These are phyloP conservation scores for Gigaspora rosea DNA, from an alignment of 192 early-diverging fungal species.

Conservation along the genomic window DNA sequence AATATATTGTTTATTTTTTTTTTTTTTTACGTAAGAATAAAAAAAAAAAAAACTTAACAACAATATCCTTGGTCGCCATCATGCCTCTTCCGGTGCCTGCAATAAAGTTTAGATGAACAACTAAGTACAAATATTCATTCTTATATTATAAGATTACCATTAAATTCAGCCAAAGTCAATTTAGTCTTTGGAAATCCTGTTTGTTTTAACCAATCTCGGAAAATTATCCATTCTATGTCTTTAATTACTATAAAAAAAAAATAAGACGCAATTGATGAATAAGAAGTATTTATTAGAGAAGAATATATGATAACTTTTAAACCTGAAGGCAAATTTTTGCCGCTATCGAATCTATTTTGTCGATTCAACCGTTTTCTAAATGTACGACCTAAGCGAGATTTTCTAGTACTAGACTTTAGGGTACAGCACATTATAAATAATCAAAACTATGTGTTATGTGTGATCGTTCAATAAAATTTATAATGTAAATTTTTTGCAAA, in stretches of 20 bases:
- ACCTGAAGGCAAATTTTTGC: not conserved
- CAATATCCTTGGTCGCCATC: slow-evolving; percentile 60
- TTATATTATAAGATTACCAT: slow-evolving; percentile 35
- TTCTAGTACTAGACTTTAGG: not conserved
- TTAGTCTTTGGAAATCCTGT: slow-evolving; percentile 53
- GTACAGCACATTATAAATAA: no score
- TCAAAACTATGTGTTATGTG: no score
- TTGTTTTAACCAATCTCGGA: slow-evolving; percentile 51
- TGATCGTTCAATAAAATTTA: no score
- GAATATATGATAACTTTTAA: not conserved
- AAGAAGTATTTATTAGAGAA: not conserved
- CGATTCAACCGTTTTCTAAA: not conserved
- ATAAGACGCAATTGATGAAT: not conserved
- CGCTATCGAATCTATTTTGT: not conserved
- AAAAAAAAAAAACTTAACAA: slow-evolving; percentile 34
- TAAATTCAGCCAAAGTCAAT: slow-evolving; percentile 55
- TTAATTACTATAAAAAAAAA: slow-evolving; percentile 40
- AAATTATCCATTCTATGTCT: slow-evolving; percentile 49
- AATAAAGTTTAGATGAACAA: not conserved
- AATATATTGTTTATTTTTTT: not conserved
- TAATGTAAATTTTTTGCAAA: no score
- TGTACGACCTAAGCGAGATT: not conserved
- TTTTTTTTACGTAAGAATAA: not conserved
- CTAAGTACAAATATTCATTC: not conserved
- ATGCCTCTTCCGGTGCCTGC: slow-evolving; percentile 61